Evolutionary conservation across 768 basidiomycete species (phyloP), one percentile per base, ranked within the genome.

Genomic region (Phylloporus arenicola): DNA sequence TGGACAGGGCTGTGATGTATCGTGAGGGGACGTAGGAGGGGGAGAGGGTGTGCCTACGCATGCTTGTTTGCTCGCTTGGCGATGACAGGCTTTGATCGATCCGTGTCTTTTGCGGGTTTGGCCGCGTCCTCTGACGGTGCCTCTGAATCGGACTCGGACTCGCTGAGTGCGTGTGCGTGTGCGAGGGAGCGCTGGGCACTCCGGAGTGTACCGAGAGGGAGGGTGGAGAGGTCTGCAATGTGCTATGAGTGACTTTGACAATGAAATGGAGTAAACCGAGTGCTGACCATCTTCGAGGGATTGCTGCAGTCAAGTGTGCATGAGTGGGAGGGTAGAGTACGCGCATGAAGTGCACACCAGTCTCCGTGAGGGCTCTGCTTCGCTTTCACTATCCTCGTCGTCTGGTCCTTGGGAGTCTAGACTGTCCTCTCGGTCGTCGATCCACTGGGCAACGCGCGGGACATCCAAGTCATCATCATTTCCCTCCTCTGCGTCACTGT

Each of bases 61-160:
- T 95, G 86, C 62, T 97, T 96, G 63, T 78, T 80, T 6, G 76
- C 64, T 38, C 92, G 77, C 68, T 86, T 86, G 12, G 74, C 63
- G 3, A 81, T 72, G 50, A 76, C 72, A 33, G 67, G 74, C 49
- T 74, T 74, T 40, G 68, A 72, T 71, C 58, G 75, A 49, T 70
- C 73, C 59, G 58, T 74, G 41, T 50, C 64, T 56, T 65, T 69
- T 13, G 51, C 59, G 27, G 12, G 30, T 57, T 65, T 13, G 30
- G 13, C 30, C 13, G 30, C 34, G 34, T 35, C 34, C 6, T 33
- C 34, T 35, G 34, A 35, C 9, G 58, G 35, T 7, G 50, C n/a
- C 7, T 58, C 62, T 3, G 61, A 64, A 13, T 70, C 72, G 6
- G 69, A 68, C 8, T 72, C 73, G 7, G 72, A 65, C 45, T 73